Percentiles rank a stretch among this genome's conserved stretches.
These are phyloP conservation scores for Kitagawia praeruptora DNA, from an alignment of 129 eudicot genomes.

Conservation along the genomic window DNA sequence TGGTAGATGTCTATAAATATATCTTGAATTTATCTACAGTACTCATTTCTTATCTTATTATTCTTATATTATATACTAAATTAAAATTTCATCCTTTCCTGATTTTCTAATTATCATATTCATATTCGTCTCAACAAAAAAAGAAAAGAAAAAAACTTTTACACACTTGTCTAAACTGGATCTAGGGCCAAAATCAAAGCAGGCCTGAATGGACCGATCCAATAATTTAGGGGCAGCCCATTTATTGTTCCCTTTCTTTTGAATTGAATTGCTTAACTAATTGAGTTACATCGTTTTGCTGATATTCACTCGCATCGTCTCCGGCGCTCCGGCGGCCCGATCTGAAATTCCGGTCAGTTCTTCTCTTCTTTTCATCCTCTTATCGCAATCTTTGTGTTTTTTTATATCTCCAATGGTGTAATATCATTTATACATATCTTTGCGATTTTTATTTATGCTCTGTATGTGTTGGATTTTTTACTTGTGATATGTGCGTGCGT, in stretches of 20 bases:
- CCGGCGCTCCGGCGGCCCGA: constrained; percentile 8
- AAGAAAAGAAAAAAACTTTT: no score
- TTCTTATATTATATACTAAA: no score
- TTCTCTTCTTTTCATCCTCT: not conserved
- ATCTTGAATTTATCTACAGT: no score
- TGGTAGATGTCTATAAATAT: no score
- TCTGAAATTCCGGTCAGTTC: not conserved
- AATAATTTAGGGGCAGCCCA: not conserved
- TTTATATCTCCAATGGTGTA: not conserved
- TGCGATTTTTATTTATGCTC: not conserved
- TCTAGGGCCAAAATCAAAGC: no score
- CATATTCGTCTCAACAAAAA: no score
- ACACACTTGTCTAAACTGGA: no score
- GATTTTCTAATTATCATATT: no score
- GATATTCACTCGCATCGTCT: not conserved
- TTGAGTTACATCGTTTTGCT: not conserved
- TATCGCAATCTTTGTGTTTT: not conserved
- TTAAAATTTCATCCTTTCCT: no score
- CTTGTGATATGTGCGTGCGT: not conserved
- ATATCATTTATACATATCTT: not conserved
- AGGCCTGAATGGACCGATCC: not conserved
- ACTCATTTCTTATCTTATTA: no score
- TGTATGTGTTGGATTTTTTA: not conserved
- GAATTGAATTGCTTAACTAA: not conserved
- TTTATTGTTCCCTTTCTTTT: not conserved